These are phyloP conservation scores for Malus hybrid DNA, from an alignment of 331 rosid genomes.

Conservation along the genomic window DNA sequence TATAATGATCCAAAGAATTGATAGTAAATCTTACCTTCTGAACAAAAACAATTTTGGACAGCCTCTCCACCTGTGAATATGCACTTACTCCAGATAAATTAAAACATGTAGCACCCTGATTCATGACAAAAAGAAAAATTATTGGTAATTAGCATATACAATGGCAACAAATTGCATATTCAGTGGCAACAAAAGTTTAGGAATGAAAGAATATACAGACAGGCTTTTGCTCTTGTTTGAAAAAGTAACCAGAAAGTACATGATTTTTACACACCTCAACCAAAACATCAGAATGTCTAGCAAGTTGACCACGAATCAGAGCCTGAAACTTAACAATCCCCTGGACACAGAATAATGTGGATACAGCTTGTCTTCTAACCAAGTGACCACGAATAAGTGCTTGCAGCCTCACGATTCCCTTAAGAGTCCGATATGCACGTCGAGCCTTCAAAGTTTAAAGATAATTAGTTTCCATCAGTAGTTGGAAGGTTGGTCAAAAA, in stretches of 20 bases:
- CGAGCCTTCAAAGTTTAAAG: constrained; percentile 59
- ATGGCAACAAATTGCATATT: background rate
- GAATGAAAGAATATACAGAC: background rate
- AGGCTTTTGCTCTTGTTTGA: background rate
- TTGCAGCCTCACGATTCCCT: constrained; percentile 53
- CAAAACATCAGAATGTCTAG: constrained; percentile 44
- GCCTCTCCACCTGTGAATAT: constrained; percentile 32
- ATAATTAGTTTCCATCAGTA: constrained; percentile 7
- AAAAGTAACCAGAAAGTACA: constrained; percentile 14
- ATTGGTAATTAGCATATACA: background rate
- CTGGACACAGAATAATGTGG: constrained; percentile 59
- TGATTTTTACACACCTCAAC: constrained; percentile 28
- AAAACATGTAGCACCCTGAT: constrained; percentile 35
- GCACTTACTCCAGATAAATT: constrained; percentile 23
- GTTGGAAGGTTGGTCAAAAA: background rate
- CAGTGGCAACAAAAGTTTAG: background rate
- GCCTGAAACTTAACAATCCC: constrained; percentile 70
- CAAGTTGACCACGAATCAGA: constrained; percentile 50
- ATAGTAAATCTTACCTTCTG: constrained; percentile 34
- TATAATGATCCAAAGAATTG: background rate
- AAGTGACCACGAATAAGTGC: constrained; percentile 62
- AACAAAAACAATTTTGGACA: constrained; percentile 35
- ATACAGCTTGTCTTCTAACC: constrained; percentile 70
- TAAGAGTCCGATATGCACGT: constrained; percentile 37
- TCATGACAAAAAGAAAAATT: background rate